These are phyloP conservation scores for Syzygium grande DNA, from an alignment of 345 rosid species.

Conservation along the genomic window DNA sequence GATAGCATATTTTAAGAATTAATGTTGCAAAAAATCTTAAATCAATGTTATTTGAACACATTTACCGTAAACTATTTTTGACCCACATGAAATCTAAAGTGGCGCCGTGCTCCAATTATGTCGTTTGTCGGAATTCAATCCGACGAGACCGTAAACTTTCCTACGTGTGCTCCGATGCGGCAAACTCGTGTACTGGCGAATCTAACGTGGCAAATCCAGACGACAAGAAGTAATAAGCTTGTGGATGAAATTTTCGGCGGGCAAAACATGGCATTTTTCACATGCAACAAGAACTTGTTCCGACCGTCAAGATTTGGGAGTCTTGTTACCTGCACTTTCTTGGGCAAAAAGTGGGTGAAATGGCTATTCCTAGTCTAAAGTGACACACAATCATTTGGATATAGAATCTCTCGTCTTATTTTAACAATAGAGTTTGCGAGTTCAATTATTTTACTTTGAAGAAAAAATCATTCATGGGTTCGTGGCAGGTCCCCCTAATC, in stretches of 20 bases:
- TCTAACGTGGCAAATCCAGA: background rate
- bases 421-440: background rate
- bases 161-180: background rate
- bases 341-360: background rate
- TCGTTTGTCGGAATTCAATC: background rate
- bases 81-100: background rate
- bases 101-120: background rate
- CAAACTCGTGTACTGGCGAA: background rate
- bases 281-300: background rate
- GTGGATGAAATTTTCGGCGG: background rate
- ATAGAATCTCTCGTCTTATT: background rate
- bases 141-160: background rate
- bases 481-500: background rate
- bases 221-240: background rate
- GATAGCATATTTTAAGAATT: background rate
- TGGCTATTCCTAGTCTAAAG: background rate
- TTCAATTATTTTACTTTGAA: background rate
- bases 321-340: background rate
- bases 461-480: background rate
- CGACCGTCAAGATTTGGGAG: background rate
- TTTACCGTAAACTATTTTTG: background rate
- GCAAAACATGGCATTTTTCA: background rate
- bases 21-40: background rate
- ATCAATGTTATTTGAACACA: background rate
- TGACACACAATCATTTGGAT: background rate